Conservation (phyloP, 495 filamentous ascomycete genomes). For the Lindgomyces ingoldianus region DNA sequence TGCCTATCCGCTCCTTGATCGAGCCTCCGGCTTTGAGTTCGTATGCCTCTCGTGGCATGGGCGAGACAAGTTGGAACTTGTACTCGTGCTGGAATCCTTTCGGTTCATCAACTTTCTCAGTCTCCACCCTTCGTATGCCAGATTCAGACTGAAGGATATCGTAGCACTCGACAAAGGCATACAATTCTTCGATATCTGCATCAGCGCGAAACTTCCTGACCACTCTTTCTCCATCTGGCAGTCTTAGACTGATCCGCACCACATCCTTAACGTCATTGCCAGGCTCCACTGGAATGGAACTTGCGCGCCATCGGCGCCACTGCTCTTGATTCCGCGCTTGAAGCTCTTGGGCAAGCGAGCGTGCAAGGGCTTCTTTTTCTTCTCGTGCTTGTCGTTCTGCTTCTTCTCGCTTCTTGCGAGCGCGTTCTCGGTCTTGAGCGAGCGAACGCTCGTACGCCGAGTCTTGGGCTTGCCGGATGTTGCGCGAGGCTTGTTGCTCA, state of each 20-base stretch:
- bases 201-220: conserved; percentile 69
- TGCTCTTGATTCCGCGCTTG: conserved; percentile 60
- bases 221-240: conserved; percentile 70
- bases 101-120: conserved; percentile 55
- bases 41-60: conserved; percentile 79
- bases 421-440: conserved; percentile 81
- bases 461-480: conserved; percentile 79
- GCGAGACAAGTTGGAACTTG: conserved; percentile 74
- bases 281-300: conserved; percentile 68
- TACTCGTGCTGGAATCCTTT: conserved; percentile 75
- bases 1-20: conserved; percentile 71
- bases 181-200: conserved; percentile 79
- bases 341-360: conserved; percentile 63
- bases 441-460: conserved; percentile 89
- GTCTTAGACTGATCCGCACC: conserved; percentile 78
- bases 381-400: conserved; percentile 65
- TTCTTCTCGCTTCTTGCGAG: conserved; percentile 69
- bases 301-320: conserved; percentile 81
- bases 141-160: conserved; percentile 56
- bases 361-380: conserved; percentile 63
- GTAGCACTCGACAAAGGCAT: conserved; percentile 95
- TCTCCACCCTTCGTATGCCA: conserved; percentile 21
- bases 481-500: conserved; percentile 75
- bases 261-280: conserved; percentile 61
- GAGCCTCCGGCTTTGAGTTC: conserved; percentile 63